Evolutionary conservation across 306 rosid genomes (phyloP), one percentile per base, ranked within the genome.

Genomic region (Quercus glauca): DNA sequence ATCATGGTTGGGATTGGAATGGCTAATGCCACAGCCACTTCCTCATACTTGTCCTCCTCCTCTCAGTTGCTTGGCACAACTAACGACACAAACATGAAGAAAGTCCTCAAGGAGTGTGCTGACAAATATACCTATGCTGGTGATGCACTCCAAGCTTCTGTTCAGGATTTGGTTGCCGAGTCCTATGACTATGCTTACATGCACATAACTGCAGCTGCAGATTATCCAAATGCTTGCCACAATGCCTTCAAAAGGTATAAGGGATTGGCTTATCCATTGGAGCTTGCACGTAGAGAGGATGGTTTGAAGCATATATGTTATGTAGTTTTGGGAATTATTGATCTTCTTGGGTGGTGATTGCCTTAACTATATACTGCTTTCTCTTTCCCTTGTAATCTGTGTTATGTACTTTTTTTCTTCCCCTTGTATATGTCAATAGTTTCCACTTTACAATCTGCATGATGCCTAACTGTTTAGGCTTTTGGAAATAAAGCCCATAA

Each of bases 141-240:
- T 5, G 92, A 92, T 25, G 88, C 99, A 2, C 89, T 95, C 18
- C 83, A 86, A 76, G 91, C 81, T 57, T 89, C 96, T 0, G 75
- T 84, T 0, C 84, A 88, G 61, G 92, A 90, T 26, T 83, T 95
- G 88, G 82, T 31, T 1, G 61, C 69, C 3, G 97, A 95, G 76
- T 82, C 73, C 5, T 91, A 86, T 67, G 99, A 95, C 73, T 93
- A 93, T 83, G 97, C 99, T 33, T 91, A 76, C 75, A 76, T 91
- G 85, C 94, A 87, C 80, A 85, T 91, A 2, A 71, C 87, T 55
- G 99, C 98, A 0, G 98, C 98, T 6, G 83, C 86, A 10, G 98
- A 92, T 82, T 95, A 95, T 76, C 96, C 99, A 15, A 95, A 88
- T 78, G 90, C 83, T 71, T 95, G 98, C 80, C 93, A 76, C 61